phyloP scores from a whole-genome alignment of 805 yeast genomes.

The Yarrowia keelungensis region DNA sequence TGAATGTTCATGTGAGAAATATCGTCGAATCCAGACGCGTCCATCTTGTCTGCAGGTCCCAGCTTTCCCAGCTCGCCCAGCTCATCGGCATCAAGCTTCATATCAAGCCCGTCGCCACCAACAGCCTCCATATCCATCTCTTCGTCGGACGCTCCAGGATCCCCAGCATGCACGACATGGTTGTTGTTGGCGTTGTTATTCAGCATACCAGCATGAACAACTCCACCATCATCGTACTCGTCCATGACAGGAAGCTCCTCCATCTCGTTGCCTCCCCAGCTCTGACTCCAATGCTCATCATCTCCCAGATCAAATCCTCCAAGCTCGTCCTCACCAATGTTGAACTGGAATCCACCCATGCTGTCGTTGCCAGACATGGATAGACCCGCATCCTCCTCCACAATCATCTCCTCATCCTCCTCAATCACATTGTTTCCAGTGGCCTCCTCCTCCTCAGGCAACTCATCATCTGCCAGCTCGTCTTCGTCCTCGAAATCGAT shows the following conservation, averaged over 20 bases:
- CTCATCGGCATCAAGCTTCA: conserved; percentile 23
- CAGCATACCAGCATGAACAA: conserved; percentile 23
- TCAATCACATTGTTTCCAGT: conserved; percentile 15
- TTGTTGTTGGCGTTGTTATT: conserved; percentile 13
- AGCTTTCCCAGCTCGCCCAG: conserved; percentile 31
- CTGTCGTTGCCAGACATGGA: conserved; percentile 14
- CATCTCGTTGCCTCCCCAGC: conserved; percentile 37
- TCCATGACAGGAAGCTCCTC: conserved; percentile 24
- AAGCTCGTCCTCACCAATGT: conserved; percentile 26
- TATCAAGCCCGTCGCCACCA: conserved; percentile 18
- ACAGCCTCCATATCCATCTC: conserved; percentile 13
- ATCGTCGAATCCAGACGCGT: conserved; percentile 25
- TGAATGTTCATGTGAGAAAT: conserved; percentile 27
- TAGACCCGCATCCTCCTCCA: conserved; percentile 11
- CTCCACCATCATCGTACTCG: conserved; percentile 32
- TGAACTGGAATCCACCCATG: conserved; percentile 34
- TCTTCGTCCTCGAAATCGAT: conserved; percentile 94
- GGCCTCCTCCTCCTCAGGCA: conserved; percentile 47
- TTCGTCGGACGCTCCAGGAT: background rate
- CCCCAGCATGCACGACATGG: conserved; percentile 27
- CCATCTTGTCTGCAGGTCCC: conserved; percentile 33
- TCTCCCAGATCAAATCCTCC: conserved; percentile 36
- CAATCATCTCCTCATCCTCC: conserved; percentile 37
- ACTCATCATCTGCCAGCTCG: conserved; percentile 90
- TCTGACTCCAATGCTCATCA: conserved; percentile 33